Percentiles rank a stretch among this genome's conserved stretches.
Evolutionary conservation across 805 yeast genomes (phyloP).

Genomic region (Candida silvicultrix): DNA sequence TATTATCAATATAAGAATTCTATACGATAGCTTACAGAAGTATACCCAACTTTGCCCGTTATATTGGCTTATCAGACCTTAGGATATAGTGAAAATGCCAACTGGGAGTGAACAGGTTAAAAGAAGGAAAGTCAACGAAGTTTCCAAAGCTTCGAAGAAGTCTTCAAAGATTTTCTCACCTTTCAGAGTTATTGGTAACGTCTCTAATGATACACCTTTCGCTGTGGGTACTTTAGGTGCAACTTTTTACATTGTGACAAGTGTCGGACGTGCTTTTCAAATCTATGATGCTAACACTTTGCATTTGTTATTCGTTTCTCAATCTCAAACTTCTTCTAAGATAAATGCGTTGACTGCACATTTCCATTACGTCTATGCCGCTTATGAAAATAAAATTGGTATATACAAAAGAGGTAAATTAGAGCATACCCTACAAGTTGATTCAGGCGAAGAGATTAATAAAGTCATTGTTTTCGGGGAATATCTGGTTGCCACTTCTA

Average conservation of each 20-base stretch:
- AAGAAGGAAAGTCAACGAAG: slow-evolving; percentile 11
- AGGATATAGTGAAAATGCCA: neutral
- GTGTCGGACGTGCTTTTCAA: slow-evolving; percentile 86
- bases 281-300: slow-evolving; percentile 87
- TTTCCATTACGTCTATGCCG: slow-evolving; percentile 78
- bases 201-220: slow-evolving; percentile 81
- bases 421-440: slow-evolving; percentile 31
- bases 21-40: too few relatives aligned
- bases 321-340: slow-evolving; percentile 61
- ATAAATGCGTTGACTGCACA: slow-evolving; percentile 75
- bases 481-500: slow-evolving; percentile 54
- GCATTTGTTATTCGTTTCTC: slow-evolving; percentile 81
- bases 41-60: too few relatives aligned
- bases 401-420: slow-evolving; percentile 77
- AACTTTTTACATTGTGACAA: slow-evolving; percentile 80
- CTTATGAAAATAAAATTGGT: slow-evolving; percentile 65
- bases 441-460: slow-evolving; percentile 32
- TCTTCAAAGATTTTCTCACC: slow-evolving; percentile 73
- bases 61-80: too few relatives aligned
- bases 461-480: slow-evolving; percentile 71
- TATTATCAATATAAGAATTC: too few relatives aligned
- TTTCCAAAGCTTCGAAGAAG: slow-evolving; percentile 3
- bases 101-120: slow-evolving; percentile 5
- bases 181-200: slow-evolving; percentile 83
- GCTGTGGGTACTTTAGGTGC: slow-evolving; percentile 86